Percentiles rank a stretch among this genome's conserved stretches.
Conservation (phyloP, 257 asterid genomes). For the Scutellaria minor region DNA sequence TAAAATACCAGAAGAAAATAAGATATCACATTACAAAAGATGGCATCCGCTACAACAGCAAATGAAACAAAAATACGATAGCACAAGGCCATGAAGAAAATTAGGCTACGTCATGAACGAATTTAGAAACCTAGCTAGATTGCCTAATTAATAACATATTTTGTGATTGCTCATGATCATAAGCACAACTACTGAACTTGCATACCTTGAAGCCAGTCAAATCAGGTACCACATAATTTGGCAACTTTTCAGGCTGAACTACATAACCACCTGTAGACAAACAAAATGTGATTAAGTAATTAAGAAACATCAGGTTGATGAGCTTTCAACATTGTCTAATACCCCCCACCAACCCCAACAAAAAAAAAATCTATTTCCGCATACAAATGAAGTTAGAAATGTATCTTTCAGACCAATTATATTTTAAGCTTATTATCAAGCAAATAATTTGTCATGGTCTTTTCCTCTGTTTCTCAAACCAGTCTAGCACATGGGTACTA, state of each 20-base stretch:
- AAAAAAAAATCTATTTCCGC: not conserved
- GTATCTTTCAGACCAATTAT: no score
- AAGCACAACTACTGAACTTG: not conserved
- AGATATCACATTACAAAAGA: not conserved
- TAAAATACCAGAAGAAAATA: not conserved
- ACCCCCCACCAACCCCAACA: no score
- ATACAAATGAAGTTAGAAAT: not conserved
- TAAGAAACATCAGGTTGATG: not conserved
- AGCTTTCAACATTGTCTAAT: not conserved
- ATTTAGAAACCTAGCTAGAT: not conserved
- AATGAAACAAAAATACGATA: not conserved
- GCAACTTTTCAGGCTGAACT: conserved; percentile 73
- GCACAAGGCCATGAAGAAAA: not conserved
- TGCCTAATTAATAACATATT: not conserved
- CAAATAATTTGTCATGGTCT: no score
- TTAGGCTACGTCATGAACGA: not conserved
- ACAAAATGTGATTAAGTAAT: not conserved
- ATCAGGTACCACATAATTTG: conserved; percentile 83
- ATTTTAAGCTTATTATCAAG: no score
- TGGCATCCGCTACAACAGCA: conserved; percentile 5
- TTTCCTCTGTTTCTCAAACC: no score
- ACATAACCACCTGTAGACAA: conserved; percentile 73
- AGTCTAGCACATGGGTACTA: no score
- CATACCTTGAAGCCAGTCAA: conserved; percentile 78
- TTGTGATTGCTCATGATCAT: not conserved